Percentiles rank a stretch among this genome's conserved stretches.
These are phyloP conservation scores for Rhodotorula graminis DNA, from an alignment of 768 basidiomycete genomes.

Conservation along the genomic window DNA sequence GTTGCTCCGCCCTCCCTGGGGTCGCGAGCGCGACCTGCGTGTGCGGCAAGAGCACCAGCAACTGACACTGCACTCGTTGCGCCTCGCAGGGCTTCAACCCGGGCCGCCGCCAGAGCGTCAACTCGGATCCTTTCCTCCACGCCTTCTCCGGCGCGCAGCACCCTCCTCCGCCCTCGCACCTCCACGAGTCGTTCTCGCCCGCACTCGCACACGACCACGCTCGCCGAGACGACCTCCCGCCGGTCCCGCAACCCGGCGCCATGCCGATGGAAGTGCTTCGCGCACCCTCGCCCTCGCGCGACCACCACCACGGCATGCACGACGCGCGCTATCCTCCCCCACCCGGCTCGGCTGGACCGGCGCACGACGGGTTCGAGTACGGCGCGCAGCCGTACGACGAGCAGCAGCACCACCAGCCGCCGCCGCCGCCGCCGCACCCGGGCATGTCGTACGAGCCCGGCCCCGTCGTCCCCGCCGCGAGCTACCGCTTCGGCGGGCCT, in stretches of 20 bases:
- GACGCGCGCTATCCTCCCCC: neutral
- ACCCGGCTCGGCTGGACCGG: neutral
- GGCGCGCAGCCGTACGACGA: neutral
- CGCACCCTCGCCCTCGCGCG: neutral
- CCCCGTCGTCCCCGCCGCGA: slow-evolving; percentile 1
- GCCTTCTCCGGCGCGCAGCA: slow-evolving; percentile 21
- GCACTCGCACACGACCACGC: neutral
- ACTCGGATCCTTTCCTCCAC: slow-evolving; percentile 37
- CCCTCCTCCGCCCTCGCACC: neutral
- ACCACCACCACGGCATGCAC: neutral
- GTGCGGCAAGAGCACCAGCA: too few species aligned
- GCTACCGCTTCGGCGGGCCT: slow-evolving; percentile 29
- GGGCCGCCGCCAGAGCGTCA: slow-evolving; percentile 20
- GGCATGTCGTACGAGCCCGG: neutral
- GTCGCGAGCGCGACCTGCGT: too few species aligned
- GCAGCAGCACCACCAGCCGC: neutral
- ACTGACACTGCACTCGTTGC: too few species aligned
- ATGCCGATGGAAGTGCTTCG: neutral
- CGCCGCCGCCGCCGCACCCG: too few species aligned
- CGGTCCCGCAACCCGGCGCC: too few species aligned
- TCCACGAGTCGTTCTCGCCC: neutral
- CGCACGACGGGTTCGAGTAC: slow-evolving; percentile 2
- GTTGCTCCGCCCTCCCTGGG: too few species aligned
- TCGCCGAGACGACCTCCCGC: neutral
- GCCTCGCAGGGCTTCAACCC: neutral